These are phyloP conservation scores for Auriscalpium vulgare DNA, from an alignment of 768 basidiomycete species.

Conservation along the genomic window DNA sequence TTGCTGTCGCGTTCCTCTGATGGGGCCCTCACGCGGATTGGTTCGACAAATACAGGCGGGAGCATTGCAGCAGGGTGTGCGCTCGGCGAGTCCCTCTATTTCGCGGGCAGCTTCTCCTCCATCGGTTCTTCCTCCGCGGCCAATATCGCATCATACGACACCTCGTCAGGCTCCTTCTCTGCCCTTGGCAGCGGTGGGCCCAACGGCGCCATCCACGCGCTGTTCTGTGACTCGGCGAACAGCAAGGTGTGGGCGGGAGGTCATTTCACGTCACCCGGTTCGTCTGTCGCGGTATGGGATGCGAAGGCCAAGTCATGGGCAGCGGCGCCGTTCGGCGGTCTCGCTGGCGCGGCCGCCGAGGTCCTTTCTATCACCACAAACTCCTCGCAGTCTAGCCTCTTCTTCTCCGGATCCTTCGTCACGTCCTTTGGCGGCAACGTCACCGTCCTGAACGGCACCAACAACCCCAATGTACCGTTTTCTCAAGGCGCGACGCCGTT, in stretches of 20 bases:
- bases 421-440: conserved; percentile 57
- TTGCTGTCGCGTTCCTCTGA: conserved; percentile 56
- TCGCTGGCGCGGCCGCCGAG: conserved; percentile 58
- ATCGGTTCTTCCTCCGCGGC: conserved; percentile 48
- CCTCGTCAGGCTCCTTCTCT: conserved; percentile 48
- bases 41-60: conserved; percentile 76
- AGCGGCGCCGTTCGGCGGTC: conserved; percentile 71
- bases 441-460: conserved; percentile 49
- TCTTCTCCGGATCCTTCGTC: conserved; percentile 86
- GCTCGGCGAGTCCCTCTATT: conserved; percentile 60
- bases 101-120: conserved; percentile 79
- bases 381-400: conserved; percentile 61
- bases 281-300: conserved; percentile 68
- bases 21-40: conserved; percentile 63
- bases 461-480: conserved; percentile 81
- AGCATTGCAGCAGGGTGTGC: conserved; percentile 66
- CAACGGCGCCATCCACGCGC: conserved; percentile 60
- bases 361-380: conserved; percentile 75
- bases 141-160: conserved; percentile 74
- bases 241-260: conserved; percentile 77
- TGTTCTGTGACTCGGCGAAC: conserved; percentile 68
- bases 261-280: conserved; percentile 57
- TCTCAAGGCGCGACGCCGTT: conserved; percentile 79
- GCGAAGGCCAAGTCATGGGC: conserved; percentile 60
- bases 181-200: conserved; percentile 62